Conservation (phyloP, 2,329 filamentous ascomycete species). For the Nigrospora sphaerica region DNA sequence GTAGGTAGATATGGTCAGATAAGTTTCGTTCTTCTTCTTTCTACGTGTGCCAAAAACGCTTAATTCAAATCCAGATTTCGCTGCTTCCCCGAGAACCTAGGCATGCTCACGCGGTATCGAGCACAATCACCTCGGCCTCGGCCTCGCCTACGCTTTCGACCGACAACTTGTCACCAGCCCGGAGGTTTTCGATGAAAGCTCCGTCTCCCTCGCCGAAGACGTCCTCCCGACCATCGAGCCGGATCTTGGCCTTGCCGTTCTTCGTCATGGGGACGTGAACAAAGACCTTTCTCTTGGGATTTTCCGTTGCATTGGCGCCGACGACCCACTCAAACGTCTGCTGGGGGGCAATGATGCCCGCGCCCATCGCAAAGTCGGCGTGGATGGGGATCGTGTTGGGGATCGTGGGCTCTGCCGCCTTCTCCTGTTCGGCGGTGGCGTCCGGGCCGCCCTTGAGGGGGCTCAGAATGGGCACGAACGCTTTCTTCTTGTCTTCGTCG, state of each 20-base stretch:
- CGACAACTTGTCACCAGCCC: constrained; percentile 54
- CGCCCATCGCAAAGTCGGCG: constrained; percentile 77
- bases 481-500: constrained; percentile 65
- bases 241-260: constrained; percentile 65
- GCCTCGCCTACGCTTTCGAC: constrained; percentile 63
- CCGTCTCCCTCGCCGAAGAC: constrained; percentile 73
- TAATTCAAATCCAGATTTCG: too few species aligned
- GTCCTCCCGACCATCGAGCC: constrained; percentile 58
- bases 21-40: too few species aligned
- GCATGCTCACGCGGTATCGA: constrained; percentile 50
- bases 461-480: constrained; percentile 69
- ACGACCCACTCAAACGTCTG: constrained; percentile 65
- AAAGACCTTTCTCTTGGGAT: constrained; percentile 64
- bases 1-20: too few species aligned
- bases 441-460: constrained; percentile 60
- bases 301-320: constrained; percentile 48
- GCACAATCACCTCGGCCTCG: constrained; percentile 62
- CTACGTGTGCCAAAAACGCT: too few species aligned
- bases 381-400: constrained; percentile 73
- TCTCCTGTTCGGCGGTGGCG: constrained; percentile 56
- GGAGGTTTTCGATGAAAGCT: constrained; percentile 62
- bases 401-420: constrained; percentile 52
- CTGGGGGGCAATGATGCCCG: constrained; percentile 62
- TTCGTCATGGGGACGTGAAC: constrained; percentile 78
- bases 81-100: too few species aligned